Percentiles rank a stretch among this genome's conserved stretches.
Conservation (phyloP, 495 filamentous ascomycete species). For the Hypoxylon perforatum region DNA sequence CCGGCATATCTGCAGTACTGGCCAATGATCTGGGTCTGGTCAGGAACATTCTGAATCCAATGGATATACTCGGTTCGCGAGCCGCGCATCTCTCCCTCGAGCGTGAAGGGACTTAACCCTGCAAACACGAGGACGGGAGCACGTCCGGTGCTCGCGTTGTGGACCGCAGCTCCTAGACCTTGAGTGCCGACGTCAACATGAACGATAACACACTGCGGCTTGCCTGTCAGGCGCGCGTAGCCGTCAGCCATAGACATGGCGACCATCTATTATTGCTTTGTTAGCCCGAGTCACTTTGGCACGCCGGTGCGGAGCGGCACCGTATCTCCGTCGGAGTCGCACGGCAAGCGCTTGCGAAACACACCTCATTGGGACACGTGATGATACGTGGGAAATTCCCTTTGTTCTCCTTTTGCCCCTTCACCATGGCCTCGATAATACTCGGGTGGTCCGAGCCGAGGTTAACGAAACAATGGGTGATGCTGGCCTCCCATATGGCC, state of each 20-base stretch:
- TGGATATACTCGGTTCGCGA: constrained; percentile 95
- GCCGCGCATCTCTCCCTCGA: constrained; percentile 90
- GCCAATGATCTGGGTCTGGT: constrained; percentile 89
- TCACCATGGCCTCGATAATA: constrained; percentile 96
- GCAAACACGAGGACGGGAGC: constrained; percentile 92
- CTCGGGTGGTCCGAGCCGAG: constrained; percentile 92
- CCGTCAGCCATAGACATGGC: constrained; percentile 97
- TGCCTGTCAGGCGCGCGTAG: constrained; percentile 85
- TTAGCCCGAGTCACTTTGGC: constrained; percentile 1
- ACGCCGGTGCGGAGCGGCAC: constrained; percentile 3
- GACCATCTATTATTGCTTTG: constrained; percentile 75
- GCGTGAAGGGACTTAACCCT: constrained; percentile 87
- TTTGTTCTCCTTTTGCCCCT: constrained; percentile 73
- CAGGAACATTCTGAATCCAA: constrained; percentile 96
- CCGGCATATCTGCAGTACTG: constrained; percentile 95
- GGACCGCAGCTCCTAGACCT: constrained; percentile 85
- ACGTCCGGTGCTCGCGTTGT: constrained; percentile 88
- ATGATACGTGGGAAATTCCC: constrained; percentile 85
- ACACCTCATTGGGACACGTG: constrained; percentile 90
- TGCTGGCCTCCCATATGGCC: constrained; percentile 90
- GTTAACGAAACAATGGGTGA: constrained; percentile 93
- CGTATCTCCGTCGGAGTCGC: neutral
- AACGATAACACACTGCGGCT: constrained; percentile 91
- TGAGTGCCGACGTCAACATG: constrained; percentile 98
- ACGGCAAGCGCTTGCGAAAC: constrained; percentile 10